These are phyloP conservation scores for Dactylellina drechsleri DNA, from an alignment of 2,329 filamentous ascomycete species.

Conservation along the genomic window DNA sequence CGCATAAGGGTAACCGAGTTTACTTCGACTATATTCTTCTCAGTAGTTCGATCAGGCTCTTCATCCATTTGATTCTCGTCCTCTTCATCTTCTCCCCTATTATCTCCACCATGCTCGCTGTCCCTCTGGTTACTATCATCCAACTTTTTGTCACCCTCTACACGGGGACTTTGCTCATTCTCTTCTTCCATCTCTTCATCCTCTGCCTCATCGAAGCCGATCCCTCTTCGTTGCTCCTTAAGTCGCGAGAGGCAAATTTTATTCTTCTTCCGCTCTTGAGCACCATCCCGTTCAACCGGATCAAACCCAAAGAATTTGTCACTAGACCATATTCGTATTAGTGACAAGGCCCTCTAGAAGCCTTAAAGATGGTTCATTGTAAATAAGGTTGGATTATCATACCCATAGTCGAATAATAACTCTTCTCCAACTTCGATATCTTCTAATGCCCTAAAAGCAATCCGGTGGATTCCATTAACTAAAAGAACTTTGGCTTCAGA, in stretches of 20 bases:
- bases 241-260: slow-evolving; percentile 25
- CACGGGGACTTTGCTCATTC: background rate
- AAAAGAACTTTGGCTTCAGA: slow-evolving; percentile 75
- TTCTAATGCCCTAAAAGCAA: slow-evolving; percentile 75
- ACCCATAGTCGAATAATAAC: slow-evolving; percentile 82
- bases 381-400: background rate
- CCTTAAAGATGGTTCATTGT: too few relatives aligned
- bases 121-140: background rate
- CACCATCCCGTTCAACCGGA: slow-evolving; percentile 32
- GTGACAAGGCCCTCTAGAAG: background rate
- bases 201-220: slow-evolving; percentile 7
- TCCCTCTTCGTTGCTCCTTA: slow-evolving; percentile 15
- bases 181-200: background rate
- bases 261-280: slow-evolving; percentile 12
- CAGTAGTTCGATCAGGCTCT: too few relatives aligned
- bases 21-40: too few relatives aligned
- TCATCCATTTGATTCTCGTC: background rate
- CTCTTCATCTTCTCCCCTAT: background rate
- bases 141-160: too few relatives aligned
- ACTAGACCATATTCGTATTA: slow-evolving; percentile 1
- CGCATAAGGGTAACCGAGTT: too few relatives aligned
- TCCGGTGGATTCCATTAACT: slow-evolving; percentile 79
- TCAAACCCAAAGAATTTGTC: slow-evolving; percentile 30
- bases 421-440: slow-evolving; percentile 78
- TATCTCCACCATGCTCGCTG: background rate